Conservation (phyloP, 1,284 basidiomycete species). For the Ustilago crameri region DNA sequence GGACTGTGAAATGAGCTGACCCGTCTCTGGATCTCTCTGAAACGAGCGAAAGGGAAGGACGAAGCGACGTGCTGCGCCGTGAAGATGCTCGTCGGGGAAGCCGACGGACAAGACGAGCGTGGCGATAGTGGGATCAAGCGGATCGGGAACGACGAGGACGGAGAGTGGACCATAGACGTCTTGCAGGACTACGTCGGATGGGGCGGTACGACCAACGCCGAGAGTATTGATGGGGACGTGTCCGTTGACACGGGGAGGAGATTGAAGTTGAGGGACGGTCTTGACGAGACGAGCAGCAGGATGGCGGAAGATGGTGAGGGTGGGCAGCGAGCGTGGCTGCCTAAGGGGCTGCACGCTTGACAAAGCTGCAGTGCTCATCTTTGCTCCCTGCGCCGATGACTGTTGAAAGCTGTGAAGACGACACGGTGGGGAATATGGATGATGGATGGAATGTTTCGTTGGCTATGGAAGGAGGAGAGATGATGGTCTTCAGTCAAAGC, state of each 20-base stretch:
- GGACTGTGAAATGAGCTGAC: slow-evolving; percentile 16
- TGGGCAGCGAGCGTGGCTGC: slow-evolving; percentile 19
- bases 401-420: too few relatives aligned
- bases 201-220: slow-evolving; percentile 19
- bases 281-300: slow-evolving; percentile 49
- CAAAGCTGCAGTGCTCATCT: neutral
- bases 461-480: too few relatives aligned
- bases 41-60: slow-evolving; percentile 52
- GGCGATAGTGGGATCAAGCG: slow-evolving; percentile 37
- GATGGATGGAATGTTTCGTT: too few relatives aligned
- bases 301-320: slow-evolving; percentile 44
- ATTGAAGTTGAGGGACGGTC: slow-evolving; percentile 31
- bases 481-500: too few relatives aligned
- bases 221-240: slow-evolving; percentile 34
- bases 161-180: slow-evolving; percentile 44
- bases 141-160: slow-evolving; percentile 40
- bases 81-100: slow-evolving; percentile 17
- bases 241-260: slow-evolving; percentile 34
- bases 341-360: neutral
- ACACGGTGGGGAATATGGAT: too few relatives aligned
- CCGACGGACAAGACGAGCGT: slow-evolving; percentile 45
- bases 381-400: neutral
- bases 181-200: slow-evolving; percentile 29
- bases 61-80: slow-evolving; percentile 35
- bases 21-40: slow-evolving; percentile 22